These are phyloP conservation scores for Salix brachista DNA, from an alignment of 345 rosid species.

Conservation along the genomic window DNA sequence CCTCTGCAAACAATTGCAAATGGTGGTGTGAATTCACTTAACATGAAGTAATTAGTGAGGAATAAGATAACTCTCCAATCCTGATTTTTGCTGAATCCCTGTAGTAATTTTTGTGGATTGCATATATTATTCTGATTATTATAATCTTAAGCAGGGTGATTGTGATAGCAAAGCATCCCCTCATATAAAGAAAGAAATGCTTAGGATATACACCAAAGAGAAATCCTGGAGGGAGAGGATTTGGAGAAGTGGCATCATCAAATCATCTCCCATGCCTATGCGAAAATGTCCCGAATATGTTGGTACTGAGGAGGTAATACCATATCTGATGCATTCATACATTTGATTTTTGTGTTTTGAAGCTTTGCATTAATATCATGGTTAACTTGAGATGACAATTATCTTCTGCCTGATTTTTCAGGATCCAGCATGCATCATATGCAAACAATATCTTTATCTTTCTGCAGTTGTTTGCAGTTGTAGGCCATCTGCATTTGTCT, in stretches of 20 bases:
- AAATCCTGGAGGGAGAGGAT: slow-evolving; percentile 72
- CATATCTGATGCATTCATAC: background rate
- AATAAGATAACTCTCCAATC: background rate
- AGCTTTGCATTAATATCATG: background rate
- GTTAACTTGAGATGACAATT: slow-evolving; percentile 3
- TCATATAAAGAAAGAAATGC: slow-evolving; percentile 72
- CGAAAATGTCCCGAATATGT: slow-evolving; percentile 71
- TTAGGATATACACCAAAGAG: slow-evolving; percentile 62
- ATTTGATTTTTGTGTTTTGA: background rate
- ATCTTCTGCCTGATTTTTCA: slow-evolving; percentile 34
- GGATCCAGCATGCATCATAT: slow-evolving; percentile 88
- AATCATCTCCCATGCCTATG: slow-evolving; percentile 69
- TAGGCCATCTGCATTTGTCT: slow-evolving; percentile 75
- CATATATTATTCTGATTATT: slow-evolving; percentile 3
- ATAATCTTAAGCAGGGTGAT: slow-evolving; percentile 36
- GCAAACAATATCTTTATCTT: slow-evolving; percentile 84
- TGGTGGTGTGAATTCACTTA: no score
- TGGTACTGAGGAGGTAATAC: slow-evolving; percentile 82
- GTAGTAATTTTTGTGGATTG: background rate
- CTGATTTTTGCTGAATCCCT: background rate
- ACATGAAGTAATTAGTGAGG: no score
- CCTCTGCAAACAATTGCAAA: background rate
- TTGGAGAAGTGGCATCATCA: slow-evolving; percentile 74
- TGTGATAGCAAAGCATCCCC: slow-evolving; percentile 49
- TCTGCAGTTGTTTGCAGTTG: slow-evolving; percentile 75